Evolutionary conservation across 768 basidiomycete genomes (phyloP), one percentile per base, ranked within the genome.

Genomic region (Lentinula edodes): DNA sequence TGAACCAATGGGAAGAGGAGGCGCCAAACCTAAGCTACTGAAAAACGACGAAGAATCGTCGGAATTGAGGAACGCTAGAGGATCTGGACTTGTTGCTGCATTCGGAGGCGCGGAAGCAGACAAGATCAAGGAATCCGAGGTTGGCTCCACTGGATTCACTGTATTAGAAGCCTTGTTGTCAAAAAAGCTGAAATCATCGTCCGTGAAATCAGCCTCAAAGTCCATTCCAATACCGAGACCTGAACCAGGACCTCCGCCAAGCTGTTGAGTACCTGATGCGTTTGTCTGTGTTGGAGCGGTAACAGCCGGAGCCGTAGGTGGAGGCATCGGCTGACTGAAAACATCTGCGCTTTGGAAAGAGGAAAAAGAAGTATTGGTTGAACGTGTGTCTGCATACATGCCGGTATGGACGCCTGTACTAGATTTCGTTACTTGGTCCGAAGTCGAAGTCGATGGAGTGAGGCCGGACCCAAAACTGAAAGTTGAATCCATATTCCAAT

Each of bases 171-270:
- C 0, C 85, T 86, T 28, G 78, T 41, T 79, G 68, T 94, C 91
- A 69, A 93, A 95, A 72, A 91, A 94, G 70, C 83, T 88, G 71
- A 94, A 95, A 71, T 95, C 92, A 60, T 93, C 92, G 56, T 95
- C 92, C 0, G 92, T 93, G 66, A 93, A 87, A 1, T 78, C 80
- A 20, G 84, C 82, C 38, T 87, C 85, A 57, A 83, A 83, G 46
- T 83, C 83, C 71, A 59, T 59, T n/a, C 45, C 58, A 16, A 46
- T 48, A 5, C 35, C 34, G 15, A 36, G 43, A 46, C 28, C 34
- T 6, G 58, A 58, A n/a, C 41, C 56, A n/a, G 20, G 3, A 9
- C 46, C 28, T 16, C 45, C 23, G n/a, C 18, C 50, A 13, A 45
- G n/a, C 38, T 54, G 53, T 15, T 56, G 55, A 43, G 18, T 18